Evolutionary conservation across 345 rosid species (phyloP).

Genomic region (Moricandia moricandioides): DNA sequence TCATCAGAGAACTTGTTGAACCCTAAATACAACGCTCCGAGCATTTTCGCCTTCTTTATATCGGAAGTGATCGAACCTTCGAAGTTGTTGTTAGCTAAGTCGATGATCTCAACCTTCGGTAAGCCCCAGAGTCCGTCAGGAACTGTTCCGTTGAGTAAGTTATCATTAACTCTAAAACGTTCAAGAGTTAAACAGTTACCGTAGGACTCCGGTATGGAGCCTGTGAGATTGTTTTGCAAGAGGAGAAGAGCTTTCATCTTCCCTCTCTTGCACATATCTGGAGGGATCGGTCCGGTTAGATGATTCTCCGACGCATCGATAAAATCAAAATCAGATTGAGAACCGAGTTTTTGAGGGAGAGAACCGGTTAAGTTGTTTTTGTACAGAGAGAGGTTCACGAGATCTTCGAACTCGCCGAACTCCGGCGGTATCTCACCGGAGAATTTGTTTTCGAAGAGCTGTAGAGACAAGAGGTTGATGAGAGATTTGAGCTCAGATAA

Average conservation of each 20-base stretch:
- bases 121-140: conserved; percentile 87
- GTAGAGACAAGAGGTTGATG: conserved; percentile 59
- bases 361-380: conserved; percentile 62
- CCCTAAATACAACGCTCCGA: conserved; percentile 45
- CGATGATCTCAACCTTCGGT: conserved; percentile 60
- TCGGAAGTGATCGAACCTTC: conserved; percentile 60
- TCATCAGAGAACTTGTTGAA: conserved; percentile 67
- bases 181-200: conserved; percentile 51
- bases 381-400: conserved; percentile 71
- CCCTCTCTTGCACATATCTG: conserved; percentile 83
- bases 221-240: conserved; percentile 71
- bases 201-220: conserved; percentile 68
- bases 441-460: conserved; percentile 52
- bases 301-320: conserved; percentile 82
- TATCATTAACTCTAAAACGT: conserved; percentile 73
- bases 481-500: conserved; percentile 57
- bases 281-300: conserved; percentile 73
- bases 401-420: conserved; percentile 60
- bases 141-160: conserved; percentile 62
- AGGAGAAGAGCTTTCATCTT: conserved; percentile 61
- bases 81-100: conserved; percentile 52
- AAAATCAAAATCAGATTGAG: conserved; percentile 62
- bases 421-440: conserved; percentile 73
- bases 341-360: conserved; percentile 69
- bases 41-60: conserved; percentile 53